Evolutionary conservation across 2,329 filamentous ascomycete species (phyloP).

Genomic region (Dendryphion nanum): DNA sequence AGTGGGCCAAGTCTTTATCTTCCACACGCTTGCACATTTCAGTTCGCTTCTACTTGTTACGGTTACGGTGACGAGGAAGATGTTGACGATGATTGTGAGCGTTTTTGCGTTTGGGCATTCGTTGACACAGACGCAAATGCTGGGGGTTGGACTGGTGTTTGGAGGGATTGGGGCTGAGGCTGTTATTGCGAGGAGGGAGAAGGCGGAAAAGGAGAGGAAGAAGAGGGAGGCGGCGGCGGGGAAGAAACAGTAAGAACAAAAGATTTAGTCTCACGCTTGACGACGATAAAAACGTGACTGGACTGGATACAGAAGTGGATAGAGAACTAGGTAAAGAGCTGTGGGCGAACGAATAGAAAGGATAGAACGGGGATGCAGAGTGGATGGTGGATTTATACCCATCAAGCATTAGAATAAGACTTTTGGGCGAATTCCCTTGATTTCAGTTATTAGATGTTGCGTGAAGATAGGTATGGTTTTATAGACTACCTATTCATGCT

Average conservation of each 20-base stretch:
- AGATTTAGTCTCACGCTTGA: too few relatives aligned
- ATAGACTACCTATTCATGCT: too few relatives aligned
- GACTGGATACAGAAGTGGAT: too few relatives aligned
- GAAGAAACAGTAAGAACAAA: slow-evolving; percentile 18
- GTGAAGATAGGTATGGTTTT: too few relatives aligned
- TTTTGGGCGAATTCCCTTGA: too few relatives aligned
- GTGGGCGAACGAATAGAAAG: too few relatives aligned
- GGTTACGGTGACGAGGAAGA: slow-evolving; percentile 95
- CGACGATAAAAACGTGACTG: too few relatives aligned
- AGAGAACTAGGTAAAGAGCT: too few relatives aligned
- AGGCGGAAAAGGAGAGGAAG: slow-evolving; percentile 72
- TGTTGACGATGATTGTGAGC: slow-evolving; percentile 98
- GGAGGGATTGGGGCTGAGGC: slow-evolving; percentile 92
- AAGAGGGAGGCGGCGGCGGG: slow-evolving; percentile 40
- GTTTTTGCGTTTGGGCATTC: slow-evolving; percentile 92
- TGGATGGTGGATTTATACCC: too few relatives aligned
- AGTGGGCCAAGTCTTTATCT: slow-evolving; percentile 91
- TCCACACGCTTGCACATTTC: slow-evolving; percentile 91
- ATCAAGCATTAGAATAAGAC: too few relatives aligned
- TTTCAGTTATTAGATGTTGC: too few relatives aligned
- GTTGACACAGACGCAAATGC: slow-evolving; percentile 85
- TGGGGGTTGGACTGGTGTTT: slow-evolving; percentile 90
- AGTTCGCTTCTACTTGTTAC: slow-evolving; percentile 90
- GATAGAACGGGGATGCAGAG: too few relatives aligned
- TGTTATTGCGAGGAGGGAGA: slow-evolving; percentile 75